Conservation (phyloP, 148 eudicot species). For the Salicornia ramosissima region DNA sequence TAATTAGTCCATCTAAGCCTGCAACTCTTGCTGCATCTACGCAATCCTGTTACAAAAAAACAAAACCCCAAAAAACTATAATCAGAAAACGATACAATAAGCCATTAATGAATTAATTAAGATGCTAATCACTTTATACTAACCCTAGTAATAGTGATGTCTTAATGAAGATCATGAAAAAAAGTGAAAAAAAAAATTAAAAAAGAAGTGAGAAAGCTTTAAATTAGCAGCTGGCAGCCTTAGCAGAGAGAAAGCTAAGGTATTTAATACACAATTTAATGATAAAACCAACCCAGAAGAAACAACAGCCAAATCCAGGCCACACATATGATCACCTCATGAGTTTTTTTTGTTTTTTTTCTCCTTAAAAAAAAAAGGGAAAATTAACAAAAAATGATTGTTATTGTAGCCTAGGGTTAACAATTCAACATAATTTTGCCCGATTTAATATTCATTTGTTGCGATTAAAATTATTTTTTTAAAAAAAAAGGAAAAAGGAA, state of each 20-base stretch:
- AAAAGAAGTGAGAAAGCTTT: neutral
- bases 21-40: slow-evolving; percentile 92
- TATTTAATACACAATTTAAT: slow-evolving; percentile 44
- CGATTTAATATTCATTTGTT: no score
- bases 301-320: neutral
- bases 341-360: neutral
- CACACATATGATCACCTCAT: neutral
- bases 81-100: no score
- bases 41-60: slow-evolving; percentile 41
- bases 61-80: neutral
- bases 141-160: neutral
- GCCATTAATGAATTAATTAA: neutral
- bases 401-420: no score
- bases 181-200: neutral
- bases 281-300: slow-evolving; percentile 35
- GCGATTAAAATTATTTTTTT: neutral
- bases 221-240: slow-evolving; percentile 18
- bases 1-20: slow-evolving; percentile 88
- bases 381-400: no score
- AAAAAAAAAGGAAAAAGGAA: neutral
- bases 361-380: neutral
- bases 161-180: slow-evolving; percentile 10
- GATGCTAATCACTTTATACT: neutral
- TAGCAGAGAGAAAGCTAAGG: slow-evolving; percentile 11
- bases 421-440: no score